Conservation (phyloP, 78 protist species). For the Anaeramoeba ignava region DNA sequence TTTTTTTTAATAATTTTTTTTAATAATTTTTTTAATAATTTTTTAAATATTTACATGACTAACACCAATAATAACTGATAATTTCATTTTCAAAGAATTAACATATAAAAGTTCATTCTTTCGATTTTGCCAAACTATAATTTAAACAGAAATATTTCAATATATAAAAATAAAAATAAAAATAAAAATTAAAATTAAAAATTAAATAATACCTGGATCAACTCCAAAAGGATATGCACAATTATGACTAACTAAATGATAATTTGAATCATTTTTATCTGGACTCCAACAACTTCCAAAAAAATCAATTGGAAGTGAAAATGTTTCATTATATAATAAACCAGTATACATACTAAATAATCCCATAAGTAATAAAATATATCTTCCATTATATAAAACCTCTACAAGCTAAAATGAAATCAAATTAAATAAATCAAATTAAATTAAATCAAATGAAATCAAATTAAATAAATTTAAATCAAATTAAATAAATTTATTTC, state of each 20-base stretch:
- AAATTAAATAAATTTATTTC: no score
- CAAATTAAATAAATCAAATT: no score
- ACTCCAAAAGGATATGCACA: not conserved
- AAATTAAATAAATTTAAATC: no score
- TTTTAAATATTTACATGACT: no score
- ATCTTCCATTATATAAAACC: not conserved
- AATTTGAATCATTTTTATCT: not conserved
- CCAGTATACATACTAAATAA: not conserved
- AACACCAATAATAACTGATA: slow-evolving; percentile 89
- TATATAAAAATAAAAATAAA: no score
- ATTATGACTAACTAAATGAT: not conserved
- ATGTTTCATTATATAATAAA: not conserved
- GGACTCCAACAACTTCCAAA: not conserved
- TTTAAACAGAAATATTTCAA: no score
- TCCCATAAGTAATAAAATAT: not conserved
- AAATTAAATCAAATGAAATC: no score
- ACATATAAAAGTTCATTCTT: slow-evolving; percentile 7
- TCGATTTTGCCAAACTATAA: no score
- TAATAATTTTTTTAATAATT: no score
- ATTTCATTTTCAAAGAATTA: slow-evolving; percentile 99
- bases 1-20: no score
- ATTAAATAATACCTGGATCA: slow-evolving; percentile 2
- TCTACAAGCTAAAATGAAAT: not conserved
- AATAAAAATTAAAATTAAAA: no score
- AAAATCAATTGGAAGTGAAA: not conserved